Percentiles rank a stretch among this genome's conserved stretches.
These are phyloP conservation scores for Septoria linicola DNA, from an alignment of 2,329 filamentous ascomycete species.

Conservation along the genomic window DNA sequence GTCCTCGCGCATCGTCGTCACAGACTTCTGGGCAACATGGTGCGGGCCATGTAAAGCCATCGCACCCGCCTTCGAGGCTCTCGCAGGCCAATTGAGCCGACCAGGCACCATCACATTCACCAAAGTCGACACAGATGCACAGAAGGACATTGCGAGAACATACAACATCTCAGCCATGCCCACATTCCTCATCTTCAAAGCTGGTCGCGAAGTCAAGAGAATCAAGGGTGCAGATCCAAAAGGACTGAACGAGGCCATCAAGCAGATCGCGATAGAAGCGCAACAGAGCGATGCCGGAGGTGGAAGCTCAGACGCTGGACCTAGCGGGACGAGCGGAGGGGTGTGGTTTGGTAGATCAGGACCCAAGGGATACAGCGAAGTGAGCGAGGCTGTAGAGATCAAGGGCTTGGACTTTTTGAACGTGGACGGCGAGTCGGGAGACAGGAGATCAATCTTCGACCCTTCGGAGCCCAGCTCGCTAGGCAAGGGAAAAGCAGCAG, in stretches of 20 bases:
- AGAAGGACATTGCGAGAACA: conserved; percentile 69
- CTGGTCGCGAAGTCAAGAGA: conserved; percentile 39
- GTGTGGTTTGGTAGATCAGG: conserved; percentile 72
- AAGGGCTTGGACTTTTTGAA: conserved; percentile 85
- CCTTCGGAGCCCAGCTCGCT: conserved; percentile 63
- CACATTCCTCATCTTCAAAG: conserved; percentile 75
- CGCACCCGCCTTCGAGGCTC: conserved; percentile 75
- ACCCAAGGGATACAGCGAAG: conserved; percentile 77
- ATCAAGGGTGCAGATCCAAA: conserved; percentile 65
- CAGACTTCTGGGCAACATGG: conserved; percentile 89
- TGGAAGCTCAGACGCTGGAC: conserved; percentile 41
- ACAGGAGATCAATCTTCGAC: conserved; percentile 71
- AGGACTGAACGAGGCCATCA: conserved; percentile 68
- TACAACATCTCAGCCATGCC: conserved; percentile 78
- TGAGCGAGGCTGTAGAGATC: conserved; percentile 78
- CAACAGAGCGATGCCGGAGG: conserved; percentile 37
- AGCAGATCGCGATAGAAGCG: conserved; percentile 68
- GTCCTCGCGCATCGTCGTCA: conserved; percentile 75
- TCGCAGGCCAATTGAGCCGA: conserved; percentile 69
- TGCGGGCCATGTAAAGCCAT: conserved; percentile 82
- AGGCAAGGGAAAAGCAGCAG: conserved; percentile 55
- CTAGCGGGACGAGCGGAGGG: conserved; percentile 43
- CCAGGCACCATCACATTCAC: conserved; percentile 75
- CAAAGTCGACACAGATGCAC: conserved; percentile 80
- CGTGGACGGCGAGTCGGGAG: conserved; percentile 72